phyloP scores from a whole-genome alignment of 2,329 filamentous ascomycete genomes.

The Blastomyces gilchristii region DNA sequence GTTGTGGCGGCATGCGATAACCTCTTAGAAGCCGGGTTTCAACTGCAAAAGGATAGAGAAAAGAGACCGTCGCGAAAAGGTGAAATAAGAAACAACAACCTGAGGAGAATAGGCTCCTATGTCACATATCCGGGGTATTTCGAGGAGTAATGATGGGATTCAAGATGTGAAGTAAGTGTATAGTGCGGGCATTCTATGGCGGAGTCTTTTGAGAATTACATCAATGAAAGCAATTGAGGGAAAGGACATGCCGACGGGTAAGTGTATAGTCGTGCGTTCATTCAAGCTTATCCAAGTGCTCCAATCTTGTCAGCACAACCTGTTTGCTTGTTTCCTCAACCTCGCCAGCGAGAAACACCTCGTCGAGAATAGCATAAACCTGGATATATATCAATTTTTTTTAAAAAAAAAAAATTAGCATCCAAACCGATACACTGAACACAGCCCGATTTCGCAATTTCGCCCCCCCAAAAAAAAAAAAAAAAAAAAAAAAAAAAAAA shows the following conservation, averaged over 20 bases:
- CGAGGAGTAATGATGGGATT: background rate
- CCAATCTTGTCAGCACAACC: conserved; percentile 84
- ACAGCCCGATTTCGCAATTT: too few relatives aligned
- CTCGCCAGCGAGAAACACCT: conserved; percentile 94
- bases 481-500: too few relatives aligned
- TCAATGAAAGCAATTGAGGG: background rate
- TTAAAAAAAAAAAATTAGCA: background rate
- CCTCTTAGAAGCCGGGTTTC: background rate
- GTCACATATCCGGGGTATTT: background rate
- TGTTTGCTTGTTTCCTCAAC: conserved; percentile 99
- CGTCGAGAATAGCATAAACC: conserved; percentile 96
- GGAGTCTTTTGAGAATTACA: background rate
- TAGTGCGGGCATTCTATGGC: background rate
- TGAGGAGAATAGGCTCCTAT: background rate
- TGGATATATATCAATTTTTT: conserved; percentile 23
- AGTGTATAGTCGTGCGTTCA: conserved; percentile 33
- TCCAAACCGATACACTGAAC: background rate
- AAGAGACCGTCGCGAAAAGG: background rate
- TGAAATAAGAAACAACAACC: background rate
- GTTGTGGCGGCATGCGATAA: background rate
- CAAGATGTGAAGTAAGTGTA: too few relatives aligned
- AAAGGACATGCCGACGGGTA: background rate
- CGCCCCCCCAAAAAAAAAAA: too few relatives aligned
- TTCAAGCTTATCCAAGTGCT: conserved; percentile 94
- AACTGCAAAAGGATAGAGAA: background rate